Evolutionary conservation across 2,329 filamentous ascomycete genomes (phyloP).

Genomic region (Hypoxylon sp.): DNA sequence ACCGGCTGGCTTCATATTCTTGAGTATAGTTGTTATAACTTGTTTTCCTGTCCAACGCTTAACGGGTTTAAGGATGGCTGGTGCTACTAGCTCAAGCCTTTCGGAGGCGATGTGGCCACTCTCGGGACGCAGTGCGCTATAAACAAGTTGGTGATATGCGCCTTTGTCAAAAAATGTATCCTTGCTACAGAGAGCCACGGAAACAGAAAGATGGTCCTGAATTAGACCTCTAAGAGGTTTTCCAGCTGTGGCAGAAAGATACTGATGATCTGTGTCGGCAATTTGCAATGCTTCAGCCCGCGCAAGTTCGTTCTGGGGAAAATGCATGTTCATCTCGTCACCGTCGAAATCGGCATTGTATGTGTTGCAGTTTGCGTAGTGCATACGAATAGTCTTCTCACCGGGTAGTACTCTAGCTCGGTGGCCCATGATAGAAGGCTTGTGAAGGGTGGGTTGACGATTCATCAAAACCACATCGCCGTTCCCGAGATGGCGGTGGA

Average conservation of each 20-base stretch:
- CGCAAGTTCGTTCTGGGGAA: conserved; percentile 95
- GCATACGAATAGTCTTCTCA: conserved; percentile 98
- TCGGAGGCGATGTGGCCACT: conserved; percentile 86
- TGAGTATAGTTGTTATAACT: conserved; percentile 88
- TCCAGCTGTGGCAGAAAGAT: conserved; percentile 90
- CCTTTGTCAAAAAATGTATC: conserved; percentile 90
- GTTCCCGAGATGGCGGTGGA: conserved; percentile 93
- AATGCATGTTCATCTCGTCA: conserved; percentile 99
- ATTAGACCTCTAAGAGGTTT: conserved; percentile 95
- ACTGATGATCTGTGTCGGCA: conserved; percentile 97
- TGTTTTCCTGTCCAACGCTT: conserved; percentile 96
- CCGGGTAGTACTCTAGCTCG: conserved; percentile 89
- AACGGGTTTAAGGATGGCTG: conserved; percentile 82
- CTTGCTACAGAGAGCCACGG: conserved; percentile 86
- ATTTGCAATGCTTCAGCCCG: conserved; percentile 91
- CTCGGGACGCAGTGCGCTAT: conserved; percentile 88
- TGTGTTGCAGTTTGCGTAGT: conserved; percentile 99
- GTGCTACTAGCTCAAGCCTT: conserved; percentile 80
- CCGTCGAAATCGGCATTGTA: conserved; percentile 99
- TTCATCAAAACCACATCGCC: conserved; percentile 99
- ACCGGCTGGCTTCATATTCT: conserved; percentile 84
- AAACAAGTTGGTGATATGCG: conserved; percentile 93
- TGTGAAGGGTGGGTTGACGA: conserved; percentile 95
- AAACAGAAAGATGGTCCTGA: conserved; percentile 97
- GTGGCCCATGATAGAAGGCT: conserved; percentile 99